Base-by-base conservation (phyloP, 768 basidiomycete species). In the Mycena filopes region DNA sequence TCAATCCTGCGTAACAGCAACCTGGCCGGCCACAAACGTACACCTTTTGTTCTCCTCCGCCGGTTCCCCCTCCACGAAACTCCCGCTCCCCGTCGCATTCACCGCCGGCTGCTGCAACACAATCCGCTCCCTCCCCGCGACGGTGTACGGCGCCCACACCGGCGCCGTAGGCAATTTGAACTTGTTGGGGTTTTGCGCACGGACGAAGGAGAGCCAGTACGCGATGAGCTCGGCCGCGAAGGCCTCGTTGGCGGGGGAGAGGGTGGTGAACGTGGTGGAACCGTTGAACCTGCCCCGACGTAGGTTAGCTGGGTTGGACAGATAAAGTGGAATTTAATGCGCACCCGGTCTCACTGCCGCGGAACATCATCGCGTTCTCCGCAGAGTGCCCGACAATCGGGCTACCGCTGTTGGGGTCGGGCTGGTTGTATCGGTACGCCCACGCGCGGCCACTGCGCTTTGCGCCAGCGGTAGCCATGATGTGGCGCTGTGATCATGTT, bases 341-440 rank as follows among this genome's bases (percentile, higher is more conserved):
- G 21, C 70, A 88, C 89, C 88, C 88, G 31, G 87, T 88, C 61
- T 84, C 85, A 2, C 80, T 83, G 1, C 89, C 88, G 23, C 75
- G 73, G 77, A 88, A 89, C 87, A 89, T 86, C 86, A 88, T 88
- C 84, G 85, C 89, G 69, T 89, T 88, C 71, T 88, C 89, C 1
- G 89, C 81, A 9, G 88, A 82, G 65, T 89, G 88, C 2, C 55
- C 73, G 1, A 86, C 83, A 11, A 54, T 76, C 1, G 72, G 55
- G 20, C 76, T 76, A 18, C 76, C 76, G 5, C 67, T 65, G 0
- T 84, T 83, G 9, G 84, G 84, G 55, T 86, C 83, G 5, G 79
- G 76, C 63, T 88, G 85, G 72, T 89, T 88, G 73, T 87, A 89
- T 28, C 87, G 80, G 68, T 88, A 89, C 15, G 84, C 85, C 81